Evolutionary conservation across 306 rosid genomes (phyloP).

Genomic region (Ziziphus jujuba): DNA sequence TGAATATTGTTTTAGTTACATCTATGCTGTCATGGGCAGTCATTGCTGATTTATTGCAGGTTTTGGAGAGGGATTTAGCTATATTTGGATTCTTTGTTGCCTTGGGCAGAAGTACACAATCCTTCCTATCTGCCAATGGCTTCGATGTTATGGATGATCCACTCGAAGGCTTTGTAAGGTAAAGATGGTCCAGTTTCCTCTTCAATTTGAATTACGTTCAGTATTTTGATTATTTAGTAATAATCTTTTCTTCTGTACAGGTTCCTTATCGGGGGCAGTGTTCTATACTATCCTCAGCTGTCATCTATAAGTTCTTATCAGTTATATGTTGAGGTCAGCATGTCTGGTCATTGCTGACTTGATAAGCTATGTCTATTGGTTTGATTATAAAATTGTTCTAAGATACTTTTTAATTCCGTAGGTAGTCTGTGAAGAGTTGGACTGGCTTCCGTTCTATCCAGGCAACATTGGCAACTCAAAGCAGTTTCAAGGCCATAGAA

Average conservation of each 20-base stretch:
- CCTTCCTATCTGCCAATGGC: constrained; percentile 79
- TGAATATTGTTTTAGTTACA: background rate
- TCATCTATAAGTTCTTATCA: constrained; percentile 97
- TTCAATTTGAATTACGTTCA: constrained; percentile 2
- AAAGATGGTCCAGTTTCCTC: constrained; percentile 16
- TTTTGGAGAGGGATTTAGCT: constrained; percentile 95
- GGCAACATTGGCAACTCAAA: constrained; percentile 51
- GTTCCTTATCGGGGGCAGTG: constrained; percentile 93
- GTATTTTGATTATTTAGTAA: constrained; percentile 26
- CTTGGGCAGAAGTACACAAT: constrained; percentile 79
- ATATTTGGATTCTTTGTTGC: constrained; percentile 97
- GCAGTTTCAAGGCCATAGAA: constrained; percentile 60
- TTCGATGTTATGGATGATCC: constrained; percentile 65
- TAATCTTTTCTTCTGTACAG: constrained; percentile 45
- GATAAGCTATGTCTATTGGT: constrained; percentile 19
- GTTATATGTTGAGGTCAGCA: constrained; percentile 91
- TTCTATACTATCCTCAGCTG: constrained; percentile 91
- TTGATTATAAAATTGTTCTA: constrained; percentile 25
- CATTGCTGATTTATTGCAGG: constrained; percentile 50
- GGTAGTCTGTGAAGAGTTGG: constrained; percentile 99
- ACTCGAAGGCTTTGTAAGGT: constrained; percentile 86
- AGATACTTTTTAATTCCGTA: constrained; percentile 36
- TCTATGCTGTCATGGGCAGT: constrained; percentile 32
- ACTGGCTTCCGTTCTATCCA: constrained; percentile 95
- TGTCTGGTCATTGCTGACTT: constrained; percentile 19